Conservation (phyloP, 2,329 filamentous ascomycete species). For the Paracamarosporium sp. region DNA sequence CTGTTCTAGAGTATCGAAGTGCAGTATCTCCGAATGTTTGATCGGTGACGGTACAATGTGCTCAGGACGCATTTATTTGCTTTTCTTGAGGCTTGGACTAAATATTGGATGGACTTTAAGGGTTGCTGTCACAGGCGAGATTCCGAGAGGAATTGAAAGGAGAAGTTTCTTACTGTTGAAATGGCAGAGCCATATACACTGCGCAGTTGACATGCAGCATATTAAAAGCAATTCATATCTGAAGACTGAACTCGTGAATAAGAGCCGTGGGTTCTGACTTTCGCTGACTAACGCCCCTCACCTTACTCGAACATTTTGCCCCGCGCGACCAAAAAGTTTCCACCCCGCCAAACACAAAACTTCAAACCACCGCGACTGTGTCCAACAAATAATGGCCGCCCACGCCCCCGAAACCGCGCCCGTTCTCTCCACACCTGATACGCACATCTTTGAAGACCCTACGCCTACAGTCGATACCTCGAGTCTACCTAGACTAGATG, state of each 20-base stretch:
- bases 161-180: background rate
- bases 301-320: background rate
- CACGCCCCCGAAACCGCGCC: conserved; percentile 53
- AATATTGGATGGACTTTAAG: too few relatives aligned
- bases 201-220: background rate
- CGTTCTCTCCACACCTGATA: conserved; percentile 68
- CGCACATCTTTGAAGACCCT: conserved; percentile 64
- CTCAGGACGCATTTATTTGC: background rate
- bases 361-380: background rate
- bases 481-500: conserved; percentile 52
- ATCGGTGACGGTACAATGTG: too few relatives aligned
- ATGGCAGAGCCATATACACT: background rate
- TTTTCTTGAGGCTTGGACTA: background rate
- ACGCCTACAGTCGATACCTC: conserved; percentile 50
- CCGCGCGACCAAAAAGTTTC: conserved; percentile 13
- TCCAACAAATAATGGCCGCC: conserved; percentile 30
- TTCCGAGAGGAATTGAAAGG: background rate
- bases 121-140: too few relatives aligned
- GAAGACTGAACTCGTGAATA: background rate
- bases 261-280: too few relatives aligned
- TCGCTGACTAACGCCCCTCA: conserved; percentile 1
- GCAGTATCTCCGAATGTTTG: background rate
- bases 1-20: background rate
- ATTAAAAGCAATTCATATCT: background rate
- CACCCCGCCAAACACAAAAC: conserved; percentile 5